Evolutionary conservation across 1,284 basidiomycete genomes (phyloP), one percentile per base, ranked within the genome.

Genomic region (Stereum hirsutum): DNA sequence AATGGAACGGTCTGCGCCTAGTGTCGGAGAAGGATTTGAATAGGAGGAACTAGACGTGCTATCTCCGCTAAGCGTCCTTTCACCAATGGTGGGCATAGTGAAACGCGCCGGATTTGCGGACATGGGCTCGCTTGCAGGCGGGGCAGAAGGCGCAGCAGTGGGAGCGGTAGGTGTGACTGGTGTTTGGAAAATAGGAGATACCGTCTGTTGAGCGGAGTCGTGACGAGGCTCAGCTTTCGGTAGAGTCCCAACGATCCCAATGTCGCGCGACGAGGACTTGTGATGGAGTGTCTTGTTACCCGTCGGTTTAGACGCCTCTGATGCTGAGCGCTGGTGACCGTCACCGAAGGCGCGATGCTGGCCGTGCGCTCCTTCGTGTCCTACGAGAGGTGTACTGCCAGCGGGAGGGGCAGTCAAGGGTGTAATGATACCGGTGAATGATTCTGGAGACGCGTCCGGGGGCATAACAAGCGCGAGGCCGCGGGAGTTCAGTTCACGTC

Each of bases 381-480:
- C 28, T 14, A 11, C 26, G n/a, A n/a, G n/a, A n/a, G n/a, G n/a
- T 6, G 15, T 17, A 25, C 31, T 42, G 12, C 28, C 39, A 17
- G 24, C 39, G n/a, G 32, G 20, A 12, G 39, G 39, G 3, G 39
- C 39, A 31, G 39, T 31, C 24, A 27, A 31, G n/a, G 39, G 39
- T 21, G 28, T 8, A 41, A 75, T 59, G 47, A 71, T 65, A 26
- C 69, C 64, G 53, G 76, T 75, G 7, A 66, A 57, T 46, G 58
- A 64, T n/a, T 8, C 6, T n/a, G 70, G 66, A n/a, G 72, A 69
- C 52, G 74, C 73, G 59, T 84, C 82, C 41, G 78, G 77, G 43
- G 78, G 82, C 44, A 78, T 76, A 45, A 82, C 75, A 49, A 83
- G 65, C 43, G 81, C 77, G 28, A 83, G 65, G 31, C 72, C 74